phyloP scores from a whole-genome alignment of 352 stramenopile genomes.

The Stephanocyclus meneghinianus region DNA sequence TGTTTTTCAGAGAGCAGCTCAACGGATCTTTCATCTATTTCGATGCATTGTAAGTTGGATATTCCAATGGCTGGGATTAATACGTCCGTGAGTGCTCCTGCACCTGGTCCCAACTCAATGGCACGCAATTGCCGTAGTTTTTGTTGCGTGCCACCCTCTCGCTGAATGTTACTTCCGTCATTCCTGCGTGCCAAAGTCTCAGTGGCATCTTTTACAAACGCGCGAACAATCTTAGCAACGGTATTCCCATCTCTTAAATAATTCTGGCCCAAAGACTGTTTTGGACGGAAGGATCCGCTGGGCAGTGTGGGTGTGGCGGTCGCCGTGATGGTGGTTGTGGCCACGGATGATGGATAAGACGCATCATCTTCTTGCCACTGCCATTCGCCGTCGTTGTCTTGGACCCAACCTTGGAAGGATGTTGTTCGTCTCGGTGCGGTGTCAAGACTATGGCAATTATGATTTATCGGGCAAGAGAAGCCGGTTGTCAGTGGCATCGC shows the following conservation, averaged over 20 bases:
- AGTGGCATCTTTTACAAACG: constrained; percentile 83
- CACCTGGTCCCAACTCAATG: constrained; percentile 86
- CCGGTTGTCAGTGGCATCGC: too few species aligned
- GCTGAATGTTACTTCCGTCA: background rate
- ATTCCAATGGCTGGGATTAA: constrained; percentile 74
- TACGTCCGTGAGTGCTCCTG: constrained; percentile 85
- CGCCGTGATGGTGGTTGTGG: constrained; percentile 15
- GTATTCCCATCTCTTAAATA: constrained; percentile 88
- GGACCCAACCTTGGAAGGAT: constrained; percentile 61
- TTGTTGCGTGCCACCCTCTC: background rate
- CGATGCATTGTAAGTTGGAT: constrained; percentile 82
- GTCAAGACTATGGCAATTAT: too few species aligned
- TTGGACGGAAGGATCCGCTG: constrained; percentile 74
- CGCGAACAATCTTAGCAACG: constrained; percentile 85
- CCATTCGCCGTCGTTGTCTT: constrained; percentile 77
- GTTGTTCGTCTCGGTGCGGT: background rate
- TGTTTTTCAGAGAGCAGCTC: constrained; percentile 79
- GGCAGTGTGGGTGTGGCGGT: constrained; percentile 69
- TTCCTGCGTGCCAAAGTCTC: constrained; percentile 23
- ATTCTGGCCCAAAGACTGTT: constrained; percentile 89
- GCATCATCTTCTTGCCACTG: constrained; percentile 80
- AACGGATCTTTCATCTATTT: constrained; percentile 86
- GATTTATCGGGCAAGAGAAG: too few species aligned
- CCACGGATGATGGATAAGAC: constrained; percentile 10
- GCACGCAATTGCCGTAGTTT: constrained; percentile 39